Base-by-base conservation (phyloP, 257 asterid genomes). In the Ajuga chamaepitys region DNA sequence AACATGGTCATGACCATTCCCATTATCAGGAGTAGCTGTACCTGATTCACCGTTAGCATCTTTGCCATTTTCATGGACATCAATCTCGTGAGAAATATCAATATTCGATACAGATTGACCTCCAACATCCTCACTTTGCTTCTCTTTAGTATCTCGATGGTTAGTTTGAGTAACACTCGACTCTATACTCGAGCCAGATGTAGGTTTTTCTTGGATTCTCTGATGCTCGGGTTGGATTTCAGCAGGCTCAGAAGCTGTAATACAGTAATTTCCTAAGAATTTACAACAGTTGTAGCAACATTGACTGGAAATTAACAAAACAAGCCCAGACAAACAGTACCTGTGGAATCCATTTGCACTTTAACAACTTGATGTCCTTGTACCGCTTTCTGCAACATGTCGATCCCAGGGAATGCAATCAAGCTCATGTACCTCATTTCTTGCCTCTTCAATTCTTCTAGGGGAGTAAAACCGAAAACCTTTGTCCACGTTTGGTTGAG, bases 401-500 rank as follows among this genome's bases (percentile, higher is more conserved):
- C 80, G 4, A 80, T 74, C 70, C 88, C 83, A 1, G 99, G 96
- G 77, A 94, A 94, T 45, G 68, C 86, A 20, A 90, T 65, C 88
- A 90, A 12, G 76, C 85, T 88, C 97, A 85, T 88, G 77, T 58
- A 64, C 83, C 62, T 88, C 95, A 85, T 81, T 74, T 75, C 86
- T 46, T 67, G 88, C 81, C 91, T 79, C 70, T 64, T 60, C 9
- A 88, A 82, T 56, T 88, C 95, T 71, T 88, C 88, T 32, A 94
- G 81, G 51, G 91, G 87, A 4, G 13, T 18, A 71, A 94, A 94
- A 58, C 92, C 95, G 57, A 94, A 94, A 44, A 81, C 81, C 20
- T 82, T 78, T 14, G 96, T 94, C 99, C 99, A 94, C 17, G 96
- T 94, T 60, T 88, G 86, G 13, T 57, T 74, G 4, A 90, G 89